Percentiles rank a stretch among this genome's conserved stretches.
Conservation (phyloP, 306 rosid genomes). For the Erythrophleum fordii region DNA sequence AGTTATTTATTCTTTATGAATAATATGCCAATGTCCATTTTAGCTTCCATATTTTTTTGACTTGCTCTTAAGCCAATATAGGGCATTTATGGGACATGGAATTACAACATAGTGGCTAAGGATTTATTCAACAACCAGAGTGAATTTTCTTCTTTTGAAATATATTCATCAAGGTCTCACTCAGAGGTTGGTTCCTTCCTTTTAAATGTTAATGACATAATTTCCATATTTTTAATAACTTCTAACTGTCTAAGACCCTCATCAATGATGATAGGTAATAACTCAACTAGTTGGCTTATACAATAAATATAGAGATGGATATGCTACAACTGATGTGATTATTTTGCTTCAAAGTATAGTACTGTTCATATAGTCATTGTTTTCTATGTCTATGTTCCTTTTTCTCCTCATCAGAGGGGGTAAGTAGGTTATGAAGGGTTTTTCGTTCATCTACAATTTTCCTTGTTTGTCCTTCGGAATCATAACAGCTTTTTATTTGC, state of each 20-base stretch:
- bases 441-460: neutral
- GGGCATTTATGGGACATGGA: slow-evolving; percentile 89
- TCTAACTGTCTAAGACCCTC: slow-evolving; percentile 11
- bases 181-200: slow-evolving; percentile 48
- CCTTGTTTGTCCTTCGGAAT: slow-evolving; percentile 31
- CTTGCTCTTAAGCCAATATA: slow-evolving; percentile 40
- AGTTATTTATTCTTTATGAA: slow-evolving; percentile 23
- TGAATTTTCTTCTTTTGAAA: slow-evolving; percentile 51
- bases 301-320: slow-evolving; percentile 64
- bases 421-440: neutral
- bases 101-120: slow-evolving; percentile 69
- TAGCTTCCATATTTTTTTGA: slow-evolving; percentile 28
- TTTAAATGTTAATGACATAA: neutral
- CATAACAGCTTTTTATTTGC: slow-evolving; percentile 43
- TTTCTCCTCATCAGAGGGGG: neutral
- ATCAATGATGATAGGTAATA: slow-evolving; percentile 54
- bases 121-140: slow-evolving; percentile 53
- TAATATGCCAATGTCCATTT: slow-evolving; percentile 17
- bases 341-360: slow-evolving; percentile 76
- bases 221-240: neutral
- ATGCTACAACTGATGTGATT: slow-evolving; percentile 79
- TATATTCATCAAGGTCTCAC: slow-evolving; percentile 54
- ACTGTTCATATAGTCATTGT: neutral
- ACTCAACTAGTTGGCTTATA: slow-evolving; percentile 51
- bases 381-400: neutral